phyloP scores from a whole-genome alignment of 805 yeast genomes.

The Kuraishia cidri region DNA sequence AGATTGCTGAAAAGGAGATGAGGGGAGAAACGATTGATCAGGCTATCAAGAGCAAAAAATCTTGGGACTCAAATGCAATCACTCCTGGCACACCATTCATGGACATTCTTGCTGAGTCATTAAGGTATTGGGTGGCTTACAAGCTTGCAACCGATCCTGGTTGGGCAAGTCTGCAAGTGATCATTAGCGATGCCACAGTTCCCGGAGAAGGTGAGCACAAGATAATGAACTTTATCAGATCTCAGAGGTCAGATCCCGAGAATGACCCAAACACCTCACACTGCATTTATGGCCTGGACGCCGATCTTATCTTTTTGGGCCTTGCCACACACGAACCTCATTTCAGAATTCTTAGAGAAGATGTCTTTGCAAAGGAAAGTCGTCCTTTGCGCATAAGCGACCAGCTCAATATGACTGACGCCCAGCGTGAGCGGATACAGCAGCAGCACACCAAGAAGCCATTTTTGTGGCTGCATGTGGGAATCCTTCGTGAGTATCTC shows the following conservation, averaged over 20 bases:
- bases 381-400: conserved; percentile 35
- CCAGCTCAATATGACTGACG: conserved; percentile 51
- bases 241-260: conserved; percentile 79
- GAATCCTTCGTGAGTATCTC: conserved; percentile 79
- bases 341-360: conserved; percentile 89
- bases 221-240: conserved; percentile 90
- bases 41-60: conserved; percentile 60
- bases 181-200: conserved; percentile 90
- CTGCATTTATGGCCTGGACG: conserved; percentile 95
- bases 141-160: conserved; percentile 86
- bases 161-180: conserved; percentile 84
- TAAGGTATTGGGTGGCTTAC: conserved; percentile 89
- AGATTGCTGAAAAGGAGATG: conserved; percentile 46
- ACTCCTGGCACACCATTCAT: conserved; percentile 99
- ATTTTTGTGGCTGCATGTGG: conserved; percentile 88
- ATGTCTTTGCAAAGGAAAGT: conserved; percentile 80
- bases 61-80: conserved; percentile 94
- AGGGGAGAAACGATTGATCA: conserved; percentile 74
- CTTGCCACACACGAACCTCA: conserved; percentile 98
- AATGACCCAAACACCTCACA: conserved; percentile 93
- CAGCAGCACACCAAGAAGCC: conserved; percentile 58
- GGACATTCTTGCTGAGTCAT: conserved; percentile 77
- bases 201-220: conserved; percentile 99
- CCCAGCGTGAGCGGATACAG: conserved; percentile 32
- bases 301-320: conserved; percentile 92